Evolutionary conservation across 2,329 filamentous ascomycete species (phyloP).

Genomic region (Monosporascus sp.): DNA sequence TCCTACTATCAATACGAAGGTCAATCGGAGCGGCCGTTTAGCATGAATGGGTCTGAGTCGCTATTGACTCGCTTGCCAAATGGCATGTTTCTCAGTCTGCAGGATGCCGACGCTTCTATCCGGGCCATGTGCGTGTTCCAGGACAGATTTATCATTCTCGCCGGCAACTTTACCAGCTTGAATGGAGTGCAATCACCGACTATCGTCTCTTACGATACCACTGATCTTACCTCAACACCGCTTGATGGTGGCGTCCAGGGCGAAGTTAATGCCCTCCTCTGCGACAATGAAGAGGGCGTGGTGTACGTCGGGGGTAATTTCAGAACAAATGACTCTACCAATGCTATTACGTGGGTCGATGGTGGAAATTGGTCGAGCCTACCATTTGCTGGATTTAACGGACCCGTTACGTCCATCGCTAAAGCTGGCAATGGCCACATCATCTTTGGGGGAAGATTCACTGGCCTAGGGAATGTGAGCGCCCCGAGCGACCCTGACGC

Average conservation of each 20-base stretch:
- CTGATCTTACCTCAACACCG: constrained; percentile 63
- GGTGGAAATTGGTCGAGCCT: constrained; percentile 69
- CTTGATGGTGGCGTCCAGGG: constrained; percentile 76
- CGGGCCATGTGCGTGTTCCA: constrained; percentile 80
- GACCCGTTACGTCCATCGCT: constrained; percentile 78
- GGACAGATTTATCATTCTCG: constrained; percentile 63
- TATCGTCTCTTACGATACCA: constrained; percentile 75
- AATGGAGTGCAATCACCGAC: constrained; percentile 70
- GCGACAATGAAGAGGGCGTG: constrained; percentile 69
- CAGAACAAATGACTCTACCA: constrained; percentile 71
- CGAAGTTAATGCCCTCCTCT: constrained; percentile 74
- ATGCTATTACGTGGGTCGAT: constrained; percentile 77
- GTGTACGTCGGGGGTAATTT: constrained; percentile 92
- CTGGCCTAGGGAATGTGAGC: constrained; percentile 76
- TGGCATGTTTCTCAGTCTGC: constrained; percentile 70
- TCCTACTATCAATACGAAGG: constrained; percentile 83
- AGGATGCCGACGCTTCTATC: constrained; percentile 77
- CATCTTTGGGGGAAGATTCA: constrained; percentile 87
- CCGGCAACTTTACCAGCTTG: constrained; percentile 92
- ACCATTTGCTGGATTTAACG: constrained; percentile 92
- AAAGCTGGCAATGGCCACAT: constrained; percentile 78
- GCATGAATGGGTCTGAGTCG: constrained; percentile 72
- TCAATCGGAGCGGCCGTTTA: constrained; percentile 64
- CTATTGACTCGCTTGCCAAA: constrained; percentile 80
- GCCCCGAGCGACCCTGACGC: constrained; percentile 60